These are phyloP conservation scores for Shiraia sp. DNA, from an alignment of 2,329 filamentous ascomycete genomes.

Conservation along the genomic window DNA sequence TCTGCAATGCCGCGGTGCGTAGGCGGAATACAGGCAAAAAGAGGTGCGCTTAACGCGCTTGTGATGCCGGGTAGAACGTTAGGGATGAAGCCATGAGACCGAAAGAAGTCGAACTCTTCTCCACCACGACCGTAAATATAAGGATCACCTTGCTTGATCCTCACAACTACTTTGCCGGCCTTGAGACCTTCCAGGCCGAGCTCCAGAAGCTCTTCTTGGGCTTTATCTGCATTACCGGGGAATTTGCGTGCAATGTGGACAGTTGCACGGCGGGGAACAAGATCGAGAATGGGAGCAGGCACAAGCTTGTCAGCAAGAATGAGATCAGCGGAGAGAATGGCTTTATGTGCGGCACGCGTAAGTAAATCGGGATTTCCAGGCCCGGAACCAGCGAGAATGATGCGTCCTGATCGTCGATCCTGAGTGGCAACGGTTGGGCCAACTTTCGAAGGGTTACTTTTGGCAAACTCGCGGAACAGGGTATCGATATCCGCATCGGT, in stretches of 20 bases:
- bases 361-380: conserved; percentile 92
- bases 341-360: conserved; percentile 78
- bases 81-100: conserved; percentile 68
- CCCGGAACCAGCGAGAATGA: conserved; percentile 89
- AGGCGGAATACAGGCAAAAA: conserved; percentile 85
- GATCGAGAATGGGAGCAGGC: conserved; percentile 79
- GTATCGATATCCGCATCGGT: conserved; percentile 76
- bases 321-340: conserved; percentile 75
- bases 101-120: conserved; percentile 88
- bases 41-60: conserved; percentile 79
- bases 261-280: conserved; percentile 86
- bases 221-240: conserved; percentile 91
- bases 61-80: conserved; percentile 88
- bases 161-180: conserved; percentile 77
- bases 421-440: conserved; percentile 22
- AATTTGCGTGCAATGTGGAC: conserved; percentile 96
- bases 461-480: conserved; percentile 74
- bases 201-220: conserved; percentile 85
- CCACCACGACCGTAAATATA: conserved; percentile 95
- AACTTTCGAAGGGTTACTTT: conserved; percentile 40
- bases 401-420: conserved; percentile 59
- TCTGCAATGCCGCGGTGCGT: conserved; percentile 91
- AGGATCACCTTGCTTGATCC: conserved; percentile 94
- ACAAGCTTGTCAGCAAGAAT: conserved; percentile 86
- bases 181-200: conserved; percentile 72